Base-by-base conservation (phyloP, 192 early-diverging fungal species). In the Gryganskiella cystojenkinii region DNA sequence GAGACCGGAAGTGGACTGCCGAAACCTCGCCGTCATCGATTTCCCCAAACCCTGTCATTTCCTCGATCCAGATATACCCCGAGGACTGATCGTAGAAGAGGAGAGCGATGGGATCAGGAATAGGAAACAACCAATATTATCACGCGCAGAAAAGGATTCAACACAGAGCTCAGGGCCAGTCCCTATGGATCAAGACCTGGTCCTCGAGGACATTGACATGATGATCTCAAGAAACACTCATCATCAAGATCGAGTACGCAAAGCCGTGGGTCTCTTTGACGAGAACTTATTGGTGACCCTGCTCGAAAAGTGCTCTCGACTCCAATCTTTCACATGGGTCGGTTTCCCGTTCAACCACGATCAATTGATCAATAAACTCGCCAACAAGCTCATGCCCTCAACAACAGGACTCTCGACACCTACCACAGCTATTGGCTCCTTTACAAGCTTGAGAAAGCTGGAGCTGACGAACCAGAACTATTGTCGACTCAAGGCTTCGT, bases 301-400 rank as follows among this genome's bases (percentile, higher is more conserved):
- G n/a, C 46, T 76, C 52, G 35, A 22, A 46, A 76, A 68, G 45
- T 31, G 59, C 34, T 54, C 59, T 0, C 58, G 65, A 20, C 47
- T 76, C 20, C 37, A 60, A 2, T 22, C 37, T 13, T 64, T 76
- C 46, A 30, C 27, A 0, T 56, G 67, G 59, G 54, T 28, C 11
- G 54, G 64, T 4, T 76, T 76, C 19, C 73, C 73, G 14, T 76
- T 76, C 40, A 59, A 63, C 20, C 43, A 57, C 17, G 73, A 76
- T 13, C 40, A 61, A 28, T 50, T 76, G 60, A 56, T 76, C 47
- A 34, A 24, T 1, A 19, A 17, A 42, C 62, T 76, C 15, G 64
- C 44, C 0, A 52, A 68, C 46, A 57, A 49, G 28, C 33, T 67
- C 9, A n/a, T 40, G 3, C 20, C 63, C 10, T 14, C 63, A 33